phyloP scores from a whole-genome alignment of 345 rosid genomes.

The Microcos paniculata region DNA sequence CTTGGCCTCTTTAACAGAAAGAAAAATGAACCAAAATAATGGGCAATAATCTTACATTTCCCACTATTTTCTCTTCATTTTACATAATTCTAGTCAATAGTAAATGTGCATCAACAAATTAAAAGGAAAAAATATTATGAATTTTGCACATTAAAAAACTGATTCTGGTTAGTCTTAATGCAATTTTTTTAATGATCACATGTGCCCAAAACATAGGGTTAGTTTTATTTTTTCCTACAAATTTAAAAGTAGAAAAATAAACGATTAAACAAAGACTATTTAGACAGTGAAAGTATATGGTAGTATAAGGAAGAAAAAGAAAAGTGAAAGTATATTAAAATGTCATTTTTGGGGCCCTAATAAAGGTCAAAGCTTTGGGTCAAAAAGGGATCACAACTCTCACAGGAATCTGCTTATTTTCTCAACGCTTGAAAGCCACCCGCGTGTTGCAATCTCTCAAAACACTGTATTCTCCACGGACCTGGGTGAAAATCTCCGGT shows the following conservation, averaged over 20 bases:
- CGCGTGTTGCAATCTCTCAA: conserved; percentile 1
- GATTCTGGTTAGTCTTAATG: no score
- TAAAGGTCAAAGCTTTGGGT: conserved; percentile 16
- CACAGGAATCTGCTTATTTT: neutral
- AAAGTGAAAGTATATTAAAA: neutral
- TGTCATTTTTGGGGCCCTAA: neutral
- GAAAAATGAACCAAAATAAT: neutral
- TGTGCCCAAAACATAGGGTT: no score
- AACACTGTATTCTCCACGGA: neutral
- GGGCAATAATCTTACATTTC: neutral
- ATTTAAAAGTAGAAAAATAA: no score
- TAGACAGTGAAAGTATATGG: no score
- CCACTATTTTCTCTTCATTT: neutral
- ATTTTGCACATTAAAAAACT: no score
- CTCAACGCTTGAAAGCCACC: conserved; percentile 1
- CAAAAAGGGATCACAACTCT: neutral
- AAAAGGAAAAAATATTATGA: neutral
- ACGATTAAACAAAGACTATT: neutral
- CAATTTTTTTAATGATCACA: no score
- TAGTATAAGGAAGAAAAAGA: no score
- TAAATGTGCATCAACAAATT: neutral
- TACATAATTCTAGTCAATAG: neutral
- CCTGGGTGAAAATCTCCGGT: neutral
- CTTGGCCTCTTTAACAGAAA: no score
- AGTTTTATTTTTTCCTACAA: no score